phyloP scores from a whole-genome alignment of 257 asterid genomes.

The Salvia splendens region DNA sequence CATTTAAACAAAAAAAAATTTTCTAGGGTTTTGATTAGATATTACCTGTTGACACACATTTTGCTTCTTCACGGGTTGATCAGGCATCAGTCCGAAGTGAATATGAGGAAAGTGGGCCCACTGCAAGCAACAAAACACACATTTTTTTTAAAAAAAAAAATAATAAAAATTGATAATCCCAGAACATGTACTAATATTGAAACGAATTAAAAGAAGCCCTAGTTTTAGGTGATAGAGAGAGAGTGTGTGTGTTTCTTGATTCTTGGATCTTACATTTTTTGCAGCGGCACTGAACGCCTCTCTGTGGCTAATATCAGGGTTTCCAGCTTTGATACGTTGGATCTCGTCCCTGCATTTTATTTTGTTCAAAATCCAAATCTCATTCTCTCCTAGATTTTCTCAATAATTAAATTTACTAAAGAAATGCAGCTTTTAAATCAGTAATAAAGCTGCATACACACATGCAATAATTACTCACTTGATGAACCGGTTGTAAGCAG shows the following conservation, averaged over 20 bases:
- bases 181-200: constrained; percentile 16
- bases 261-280: constrained; percentile 89
- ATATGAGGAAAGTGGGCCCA: constrained; percentile 99
- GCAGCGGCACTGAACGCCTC: constrained; percentile 99
- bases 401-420: neutral
- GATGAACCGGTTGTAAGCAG: constrained; percentile 97
- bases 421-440: constrained; percentile 33
- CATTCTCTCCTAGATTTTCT: constrained; percentile 15
- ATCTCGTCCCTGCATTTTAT: constrained; percentile 82
- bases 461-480: constrained; percentile 59
- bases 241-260: constrained; percentile 1
- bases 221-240: neutral
- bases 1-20: too few relatives aligned
- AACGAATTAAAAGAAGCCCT: constrained; percentile 29
- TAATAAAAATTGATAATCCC: constrained; percentile 16
- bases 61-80: constrained; percentile 98
- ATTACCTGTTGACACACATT: constrained; percentile 88
- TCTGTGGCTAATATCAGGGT: constrained; percentile 99
- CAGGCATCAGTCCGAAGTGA: constrained; percentile 99
- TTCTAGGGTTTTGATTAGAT: constrained; percentile 45
- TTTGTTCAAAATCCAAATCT: too few relatives aligned
- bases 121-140: constrained; percentile 44
- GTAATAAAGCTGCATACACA: constrained; percentile 51
- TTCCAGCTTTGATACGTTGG: constrained; percentile 99
- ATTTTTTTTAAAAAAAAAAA: neutral